Conservation (phyloP, 75 land plant species). For the Pseudotsuga menziesii region DNA sequence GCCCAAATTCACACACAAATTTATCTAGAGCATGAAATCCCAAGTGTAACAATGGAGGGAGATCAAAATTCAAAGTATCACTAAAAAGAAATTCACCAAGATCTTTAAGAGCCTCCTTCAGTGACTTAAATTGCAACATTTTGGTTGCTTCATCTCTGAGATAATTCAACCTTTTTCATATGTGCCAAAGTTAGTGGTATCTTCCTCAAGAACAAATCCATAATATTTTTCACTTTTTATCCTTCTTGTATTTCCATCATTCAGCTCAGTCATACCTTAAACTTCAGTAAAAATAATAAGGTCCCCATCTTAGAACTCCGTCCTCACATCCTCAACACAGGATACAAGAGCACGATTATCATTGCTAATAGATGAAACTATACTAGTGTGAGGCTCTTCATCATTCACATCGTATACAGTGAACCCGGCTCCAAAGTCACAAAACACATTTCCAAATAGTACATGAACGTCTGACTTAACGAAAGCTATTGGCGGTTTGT, state of each 20-base stretch:
- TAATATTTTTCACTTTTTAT: constrained; percentile 70
- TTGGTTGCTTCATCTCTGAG: constrained; percentile 92
- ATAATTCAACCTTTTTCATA: constrained; percentile 88
- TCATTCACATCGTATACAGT: constrained; percentile 92
- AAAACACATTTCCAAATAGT: constrained; percentile 85
- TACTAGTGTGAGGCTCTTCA: constrained; percentile 92
- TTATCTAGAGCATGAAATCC: constrained; percentile 91
- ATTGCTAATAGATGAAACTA: constrained; percentile 85
- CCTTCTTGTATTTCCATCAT: constrained; percentile 91
- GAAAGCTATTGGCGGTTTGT: constrained; percentile 83
- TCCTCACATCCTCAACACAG: constrained; percentile 93
- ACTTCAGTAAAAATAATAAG: constrained; percentile 90
- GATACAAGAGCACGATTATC: constrained; percentile 81
- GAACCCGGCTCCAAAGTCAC: constrained; percentile 95
- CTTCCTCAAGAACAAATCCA: constrained; percentile 84
- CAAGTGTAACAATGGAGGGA: constrained; percentile 80
- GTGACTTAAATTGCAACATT: constrained; percentile 66
- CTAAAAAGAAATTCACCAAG: constrained; percentile 92
- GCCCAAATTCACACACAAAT: constrained; percentile 49
- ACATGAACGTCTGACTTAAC: constrained; percentile 84
- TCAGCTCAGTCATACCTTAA: constrained; percentile 82
- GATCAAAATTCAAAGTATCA: constrained; percentile 87
- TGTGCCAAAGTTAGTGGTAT: constrained; percentile 66
- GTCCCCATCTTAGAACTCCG: constrained; percentile 96
- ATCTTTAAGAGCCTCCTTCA: constrained; percentile 59